These are phyloP conservation scores for Centella asiatica DNA, from an alignment of 129 eudicot species.

Conservation along the genomic window DNA sequence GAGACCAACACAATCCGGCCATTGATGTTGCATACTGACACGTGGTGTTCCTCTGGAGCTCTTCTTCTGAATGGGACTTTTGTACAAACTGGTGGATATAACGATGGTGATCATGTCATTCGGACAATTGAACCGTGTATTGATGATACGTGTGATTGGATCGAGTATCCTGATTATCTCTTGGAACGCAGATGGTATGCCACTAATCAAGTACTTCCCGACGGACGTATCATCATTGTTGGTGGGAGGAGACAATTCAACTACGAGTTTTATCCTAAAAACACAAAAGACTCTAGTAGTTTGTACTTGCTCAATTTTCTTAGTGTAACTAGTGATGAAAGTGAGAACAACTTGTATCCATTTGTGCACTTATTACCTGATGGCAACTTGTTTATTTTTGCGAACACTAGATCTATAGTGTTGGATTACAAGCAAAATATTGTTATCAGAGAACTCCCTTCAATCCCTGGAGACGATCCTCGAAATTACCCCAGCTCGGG, in stretches of 20 bases:
- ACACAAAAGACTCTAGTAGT: not conserved
- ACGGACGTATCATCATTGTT: slow-evolving; percentile 53
- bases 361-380: slow-evolving; percentile 72
- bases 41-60: slow-evolving; percentile 87
- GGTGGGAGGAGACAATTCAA: slow-evolving; percentile 63
- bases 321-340: slow-evolving; percentile 28
- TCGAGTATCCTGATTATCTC: slow-evolving; percentile 40
- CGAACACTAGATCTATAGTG: slow-evolving; percentile 44
- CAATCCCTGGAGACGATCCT: slow-evolving; percentile 45
- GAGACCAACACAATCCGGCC: slow-evolving; percentile 41
- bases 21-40: slow-evolving; percentile 42
- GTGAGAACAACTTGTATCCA: slow-evolving; percentile 67
- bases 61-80: slow-evolving; percentile 60
- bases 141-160: slow-evolving; percentile 53
- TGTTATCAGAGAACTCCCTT: slow-evolving; percentile 43
- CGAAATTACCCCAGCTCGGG: slow-evolving; percentile 78
- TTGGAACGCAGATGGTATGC: slow-evolving; percentile 67
- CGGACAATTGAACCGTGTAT: slow-evolving; percentile 46
- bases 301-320: slow-evolving; percentile 38
- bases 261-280: slow-evolving; percentile 57
- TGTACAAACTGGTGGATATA: slow-evolving; percentile 72
- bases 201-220: slow-evolving; percentile 65
- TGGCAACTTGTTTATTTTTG: slow-evolving; percentile 70
- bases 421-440: slow-evolving; percentile 41
- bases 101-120: slow-evolving; percentile 66